Percentiles rank a stretch among this genome's conserved stretches.
phyloP scores from a whole-genome alignment of 257 asterid species.

The Nicotiana noctiflora region DNA sequence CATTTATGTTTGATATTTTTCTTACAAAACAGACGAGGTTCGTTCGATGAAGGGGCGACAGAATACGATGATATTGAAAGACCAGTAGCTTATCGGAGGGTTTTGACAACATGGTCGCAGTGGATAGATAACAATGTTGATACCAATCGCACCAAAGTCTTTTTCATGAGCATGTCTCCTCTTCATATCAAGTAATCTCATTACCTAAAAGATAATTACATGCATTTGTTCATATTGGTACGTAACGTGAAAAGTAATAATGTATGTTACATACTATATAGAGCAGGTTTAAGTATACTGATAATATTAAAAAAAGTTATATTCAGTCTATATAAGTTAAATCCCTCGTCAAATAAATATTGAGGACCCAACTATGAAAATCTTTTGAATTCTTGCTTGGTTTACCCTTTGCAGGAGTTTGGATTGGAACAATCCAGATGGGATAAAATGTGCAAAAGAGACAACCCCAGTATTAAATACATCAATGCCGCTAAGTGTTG shows the following conservation, averaged over 20 bases:
- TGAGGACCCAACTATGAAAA: not conserved
- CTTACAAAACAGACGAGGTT: slow-evolving; percentile 43
- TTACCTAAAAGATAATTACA: not conserved
- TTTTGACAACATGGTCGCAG: slow-evolving; percentile 63
- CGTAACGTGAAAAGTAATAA: not conserved
- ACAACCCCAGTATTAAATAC: slow-evolving; percentile 55
- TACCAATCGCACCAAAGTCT: slow-evolving; percentile 53
- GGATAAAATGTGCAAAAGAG: slow-evolving; percentile 70
- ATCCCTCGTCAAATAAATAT: not conserved
- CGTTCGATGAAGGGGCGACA: slow-evolving; percentile 57
- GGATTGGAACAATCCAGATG: slow-evolving; percentile 75
- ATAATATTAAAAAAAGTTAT: not conserved
- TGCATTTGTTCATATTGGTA: not conserved
- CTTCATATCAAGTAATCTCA: slow-evolving; percentile 69
- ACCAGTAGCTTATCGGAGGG: slow-evolving; percentile 59
- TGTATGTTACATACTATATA: not conserved
- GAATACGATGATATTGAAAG: slow-evolving; percentile 61
- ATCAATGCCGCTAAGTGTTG: slow-evolving; percentile 52
- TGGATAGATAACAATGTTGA: slow-evolving; percentile 62
- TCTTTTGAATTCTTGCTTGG: not conserved
- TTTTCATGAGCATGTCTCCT: slow-evolving; percentile 97
- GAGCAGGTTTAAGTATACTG: not conserved
- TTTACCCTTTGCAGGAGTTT: slow-evolving; percentile 45
- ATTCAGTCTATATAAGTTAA: not conserved
- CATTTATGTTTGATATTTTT: not conserved